Percentiles rank a stretch among this genome's conserved stretches.
These are phyloP conservation scores for Cyclocybe cylindracea DNA, from an alignment of 768 basidiomycete species.

Conservation along the genomic window DNA sequence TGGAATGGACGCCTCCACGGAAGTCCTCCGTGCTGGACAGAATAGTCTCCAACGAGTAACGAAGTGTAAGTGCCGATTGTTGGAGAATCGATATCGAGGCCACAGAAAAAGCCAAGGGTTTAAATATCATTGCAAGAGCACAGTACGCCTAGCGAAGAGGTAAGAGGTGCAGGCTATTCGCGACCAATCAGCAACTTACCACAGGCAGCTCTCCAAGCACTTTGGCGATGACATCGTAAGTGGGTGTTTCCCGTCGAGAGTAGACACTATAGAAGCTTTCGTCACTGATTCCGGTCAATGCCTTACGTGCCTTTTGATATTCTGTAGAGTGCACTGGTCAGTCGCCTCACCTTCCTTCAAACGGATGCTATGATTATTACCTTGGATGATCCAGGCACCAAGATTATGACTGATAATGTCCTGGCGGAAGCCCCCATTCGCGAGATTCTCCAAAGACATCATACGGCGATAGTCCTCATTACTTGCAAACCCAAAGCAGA, in stretches of 20 bases:
- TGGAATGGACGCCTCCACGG: constrained; percentile 20
- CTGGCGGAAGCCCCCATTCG: constrained; percentile 26
- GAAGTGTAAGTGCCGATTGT: constrained; percentile 28
- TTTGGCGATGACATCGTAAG: constrained; percentile 14
- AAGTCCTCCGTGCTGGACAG: constrained; percentile 19
- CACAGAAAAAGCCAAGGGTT: constrained; percentile 34
- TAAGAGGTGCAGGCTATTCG: neutral
- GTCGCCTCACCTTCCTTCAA: neutral
- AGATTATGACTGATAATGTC: constrained; percentile 39
- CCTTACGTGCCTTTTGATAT: constrained; percentile 22
- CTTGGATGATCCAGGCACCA: constrained; percentile 24
- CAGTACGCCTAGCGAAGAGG: constrained; percentile 32
- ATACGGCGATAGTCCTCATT: constrained; percentile 30
- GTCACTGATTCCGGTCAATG: constrained; percentile 18
- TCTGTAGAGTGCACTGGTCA: constrained; percentile 27
- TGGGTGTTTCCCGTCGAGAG: constrained; percentile 7
- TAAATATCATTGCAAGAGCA: constrained; percentile 28
- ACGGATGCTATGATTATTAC: constrained; percentile 30
- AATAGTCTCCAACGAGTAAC: constrained; percentile 21
- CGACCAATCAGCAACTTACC: constrained; percentile 10
- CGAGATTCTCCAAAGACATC: constrained; percentile 30
- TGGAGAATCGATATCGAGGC: constrained; percentile 40
- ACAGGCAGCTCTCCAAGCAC: constrained; percentile 28
- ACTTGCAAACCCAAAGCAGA: constrained; percentile 25
- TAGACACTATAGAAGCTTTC: constrained; percentile 20